Evolutionary conservation across 1,284 basidiomycete species (phyloP), one percentile per base, ranked within the genome.

Genomic region (Phellinidium pouzarii): DNA sequence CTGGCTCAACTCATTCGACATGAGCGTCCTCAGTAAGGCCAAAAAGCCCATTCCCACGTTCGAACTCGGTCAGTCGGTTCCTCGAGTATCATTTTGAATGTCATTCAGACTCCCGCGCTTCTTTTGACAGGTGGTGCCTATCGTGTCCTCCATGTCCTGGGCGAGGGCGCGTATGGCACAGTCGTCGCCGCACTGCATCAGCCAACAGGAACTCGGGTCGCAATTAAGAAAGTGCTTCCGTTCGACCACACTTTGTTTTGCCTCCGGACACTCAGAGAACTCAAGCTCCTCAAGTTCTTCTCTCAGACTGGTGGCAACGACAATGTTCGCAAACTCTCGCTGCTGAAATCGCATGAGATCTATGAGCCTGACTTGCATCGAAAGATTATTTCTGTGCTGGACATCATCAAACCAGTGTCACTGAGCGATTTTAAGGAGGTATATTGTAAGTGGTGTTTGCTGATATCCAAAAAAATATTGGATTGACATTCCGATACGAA

Each of bases 151-250:
- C 96, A 96, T 71, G 93, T 95, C 66, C 84, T 96, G 52, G 94
- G 92, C 34, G 92, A 94, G 70, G 93, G 90, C 61, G 92, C 92
- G 20, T 94, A 95, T 67, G 93, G 93, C 31, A 93, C 90, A 63
- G 92, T 94, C 59, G 86, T 93, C 44, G 82, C 90, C 38, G 92
- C 92, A 0, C 81, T 84, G 56, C 89, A 94, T 68, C 82, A 83
- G 59, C 74, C 84, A 60, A 86, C 89, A 3, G 88, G 88, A 26
- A 92, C 94, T 66, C 90, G 90, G 26, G 89, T 92, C 61, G 94
- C 94, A 60, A 92, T 94, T 71, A 94, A 94, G 77, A 94, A 94
- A 76, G 94, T 96, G 65, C 96, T 94, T 53, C 95, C 94, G 65
- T 94, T 97, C 65, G 95, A 95, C 67, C 90, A 52, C 96, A 97